Conservation (phyloP, 176 grass and related monocot genomes). For the Eragrostis curvula region DNA sequence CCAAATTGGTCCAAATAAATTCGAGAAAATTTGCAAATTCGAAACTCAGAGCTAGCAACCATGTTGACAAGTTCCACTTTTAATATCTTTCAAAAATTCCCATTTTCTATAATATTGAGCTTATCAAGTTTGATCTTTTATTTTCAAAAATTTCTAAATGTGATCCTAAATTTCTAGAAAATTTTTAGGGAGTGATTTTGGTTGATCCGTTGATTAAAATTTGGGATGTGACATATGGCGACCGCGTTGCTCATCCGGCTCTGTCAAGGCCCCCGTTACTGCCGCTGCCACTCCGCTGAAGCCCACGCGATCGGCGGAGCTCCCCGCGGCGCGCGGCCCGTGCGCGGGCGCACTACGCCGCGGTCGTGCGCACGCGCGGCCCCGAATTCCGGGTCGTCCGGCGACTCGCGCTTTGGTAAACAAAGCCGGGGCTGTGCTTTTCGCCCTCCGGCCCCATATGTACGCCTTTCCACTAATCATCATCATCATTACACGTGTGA, state of each 20-base stretch:
- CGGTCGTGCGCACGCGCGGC: slow-evolving; percentile 39
- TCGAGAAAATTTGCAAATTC: too few relatives aligned
- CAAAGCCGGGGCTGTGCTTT: neutral
- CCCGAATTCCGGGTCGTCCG: slow-evolving; percentile 31
- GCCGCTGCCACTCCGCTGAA: neutral
- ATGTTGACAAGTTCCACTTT: too few relatives aligned
- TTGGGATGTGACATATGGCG: too few relatives aligned
- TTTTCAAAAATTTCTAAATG: too few relatives aligned
- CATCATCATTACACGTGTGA: slow-evolving; percentile 3
- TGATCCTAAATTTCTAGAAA: too few relatives aligned
- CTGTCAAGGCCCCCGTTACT: neutral
- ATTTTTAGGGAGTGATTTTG: too few relatives aligned
- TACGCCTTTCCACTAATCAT: neutral
- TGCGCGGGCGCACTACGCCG: slow-evolving; percentile 26
- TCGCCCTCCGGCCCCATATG: neutral
- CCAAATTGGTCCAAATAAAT: too few relatives aligned
- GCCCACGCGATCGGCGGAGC: neutral
- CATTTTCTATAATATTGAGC: too few relatives aligned
- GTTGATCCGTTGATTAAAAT: too few relatives aligned
- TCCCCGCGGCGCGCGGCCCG: neutral
- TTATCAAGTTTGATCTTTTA: too few relatives aligned
- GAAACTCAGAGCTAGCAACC: too few relatives aligned
- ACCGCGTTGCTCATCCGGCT: neutral
- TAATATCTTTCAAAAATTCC: too few relatives aligned
- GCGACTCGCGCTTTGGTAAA: neutral